Evolutionary conservation across 2,329 filamentous ascomycete species (phyloP), one percentile per base, ranked within the genome.

Genomic region (Escovopsis weberi): DNA sequence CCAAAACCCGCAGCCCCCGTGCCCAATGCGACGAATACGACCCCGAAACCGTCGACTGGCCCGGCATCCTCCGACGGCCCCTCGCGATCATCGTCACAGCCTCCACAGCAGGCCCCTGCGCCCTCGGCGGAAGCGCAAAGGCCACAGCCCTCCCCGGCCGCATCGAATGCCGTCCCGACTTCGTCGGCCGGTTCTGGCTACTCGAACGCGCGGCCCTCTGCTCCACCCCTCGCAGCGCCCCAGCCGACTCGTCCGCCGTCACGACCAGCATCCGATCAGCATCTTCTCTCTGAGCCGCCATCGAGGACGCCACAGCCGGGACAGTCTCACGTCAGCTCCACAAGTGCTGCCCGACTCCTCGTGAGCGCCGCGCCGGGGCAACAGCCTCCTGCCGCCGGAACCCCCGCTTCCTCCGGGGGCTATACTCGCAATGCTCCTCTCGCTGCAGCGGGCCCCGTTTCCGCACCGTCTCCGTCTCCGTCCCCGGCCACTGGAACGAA

Each of bases 281-380:
- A 46, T 12, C 48, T 49, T 26, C 37, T 51, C 10, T 36, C 53
- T 39, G 43, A 48, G 26, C 45, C 54, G 32, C 39, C 41, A 45
- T 38, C 36, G 37, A 39, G 32, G 12, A 40, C 37, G 26, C 30
- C 45, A 1, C 43, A 49, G 33, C 53, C 51, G 2, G 53, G 58
- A 28, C 51, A 56, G 7, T 57, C 59, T 3, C 53, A 58, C 30
- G 56, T 58, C 33, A 43, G 53, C 39, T 52, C 51, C 50, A 43
- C 48, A 41, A 37, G 41, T 37, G 30, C 43, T n/a, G 45, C 53
- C 11, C 43, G 53, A 2, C 47, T 45, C n/a, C 43, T 49, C 12
- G 47, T 38, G 19, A 45, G 49, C 12, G 42, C 50, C 11, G 28
- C 43, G n/a, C 37, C 44, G 12, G 38, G 39, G 26, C 48, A 47